A percentile compares a stretch with the other conserved stretches of the same genome.
Evolutionary conservation across 345 rosid genomes (phyloP).

Genomic region (Salix exigua): DNA sequence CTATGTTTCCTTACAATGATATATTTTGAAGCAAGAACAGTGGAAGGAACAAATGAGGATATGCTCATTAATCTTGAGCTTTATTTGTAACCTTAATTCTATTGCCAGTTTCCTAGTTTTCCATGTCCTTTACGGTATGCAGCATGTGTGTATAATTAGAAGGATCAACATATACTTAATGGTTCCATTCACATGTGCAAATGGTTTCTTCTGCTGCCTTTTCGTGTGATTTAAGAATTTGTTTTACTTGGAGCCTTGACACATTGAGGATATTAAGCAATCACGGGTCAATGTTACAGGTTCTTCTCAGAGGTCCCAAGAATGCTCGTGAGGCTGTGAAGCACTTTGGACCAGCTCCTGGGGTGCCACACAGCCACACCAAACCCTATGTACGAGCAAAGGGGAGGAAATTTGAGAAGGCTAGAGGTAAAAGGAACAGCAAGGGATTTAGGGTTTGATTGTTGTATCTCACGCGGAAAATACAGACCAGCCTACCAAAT

Average conservation of each 20-base stretch:
- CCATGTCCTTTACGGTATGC: background rate
- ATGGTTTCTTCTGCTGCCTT: too few relatives aligned
- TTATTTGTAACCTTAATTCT: background rate
- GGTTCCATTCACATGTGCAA: background rate
- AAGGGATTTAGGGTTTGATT: constrained; percentile 29
- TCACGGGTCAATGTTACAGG: constrained; percentile 7
- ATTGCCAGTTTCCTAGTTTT: background rate
- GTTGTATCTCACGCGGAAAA: background rate
- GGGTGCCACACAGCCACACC: constrained; percentile 35
- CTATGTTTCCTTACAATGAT: background rate
- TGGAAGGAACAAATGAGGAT: background rate
- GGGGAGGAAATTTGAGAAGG: constrained; percentile 35
- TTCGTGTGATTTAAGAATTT: background rate
- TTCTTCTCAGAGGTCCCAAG: constrained; percentile 30
- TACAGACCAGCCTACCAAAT: background rate
- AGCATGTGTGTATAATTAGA: background rate
- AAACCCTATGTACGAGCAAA: constrained; percentile 30
- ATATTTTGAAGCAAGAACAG: background rate
- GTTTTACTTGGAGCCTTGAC: background rate
- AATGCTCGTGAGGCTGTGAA: constrained; percentile 33
- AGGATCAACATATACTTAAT: background rate
- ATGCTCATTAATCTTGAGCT: background rate
- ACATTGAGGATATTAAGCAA: background rate
- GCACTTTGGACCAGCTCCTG: constrained; percentile 38
- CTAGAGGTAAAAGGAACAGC: constrained; percentile 31